Evolutionary conservation across 768 basidiomycete species (phyloP).

Genomic region (Naganishia antarctica): DNA sequence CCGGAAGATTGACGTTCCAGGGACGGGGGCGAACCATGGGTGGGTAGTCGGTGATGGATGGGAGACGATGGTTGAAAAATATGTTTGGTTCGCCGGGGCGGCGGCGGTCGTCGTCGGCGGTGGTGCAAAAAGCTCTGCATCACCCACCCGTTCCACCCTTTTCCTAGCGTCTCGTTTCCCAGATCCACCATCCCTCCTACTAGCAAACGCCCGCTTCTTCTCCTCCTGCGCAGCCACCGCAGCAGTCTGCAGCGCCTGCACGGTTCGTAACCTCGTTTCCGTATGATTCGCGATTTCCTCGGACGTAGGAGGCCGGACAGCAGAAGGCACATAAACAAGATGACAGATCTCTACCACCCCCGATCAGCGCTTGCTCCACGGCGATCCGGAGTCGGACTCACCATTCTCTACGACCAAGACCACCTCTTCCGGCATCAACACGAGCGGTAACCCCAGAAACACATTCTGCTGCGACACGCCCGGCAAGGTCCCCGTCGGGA

Average conservation of each 20-base stretch:
- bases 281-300: constrained; percentile 34
- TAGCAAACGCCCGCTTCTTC: constrained; percentile 34
- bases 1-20: constrained; percentile 51
- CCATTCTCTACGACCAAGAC: constrained; percentile 79
- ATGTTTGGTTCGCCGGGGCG: constrained; percentile 20
- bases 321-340: constrained; percentile 62
- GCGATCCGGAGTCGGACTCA: too few relatives aligned
- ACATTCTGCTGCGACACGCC: constrained; percentile 93
- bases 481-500: constrained; percentile 83
- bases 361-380: too few relatives aligned
- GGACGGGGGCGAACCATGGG: constrained; percentile 62
- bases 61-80: constrained; percentile 36
- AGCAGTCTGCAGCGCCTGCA: constrained; percentile 55
- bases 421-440: constrained; percentile 85
- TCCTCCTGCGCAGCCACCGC: constrained; percentile 56
- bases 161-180: constrained; percentile 60
- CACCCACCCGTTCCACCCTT: constrained; percentile 36
- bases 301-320: constrained; percentile 56
- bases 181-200: constrained; percentile 43
- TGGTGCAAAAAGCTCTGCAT: neutral
- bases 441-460: constrained; percentile 85
- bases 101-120: neutral
- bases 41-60: constrained; percentile 56
- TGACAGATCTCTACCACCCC: constrained; percentile 65
- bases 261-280: constrained; percentile 27